Evolutionary conservation across 805 yeast species (phyloP), one percentile per base, ranked within the genome.

Genomic region (Candida rishiriensis): DNA sequence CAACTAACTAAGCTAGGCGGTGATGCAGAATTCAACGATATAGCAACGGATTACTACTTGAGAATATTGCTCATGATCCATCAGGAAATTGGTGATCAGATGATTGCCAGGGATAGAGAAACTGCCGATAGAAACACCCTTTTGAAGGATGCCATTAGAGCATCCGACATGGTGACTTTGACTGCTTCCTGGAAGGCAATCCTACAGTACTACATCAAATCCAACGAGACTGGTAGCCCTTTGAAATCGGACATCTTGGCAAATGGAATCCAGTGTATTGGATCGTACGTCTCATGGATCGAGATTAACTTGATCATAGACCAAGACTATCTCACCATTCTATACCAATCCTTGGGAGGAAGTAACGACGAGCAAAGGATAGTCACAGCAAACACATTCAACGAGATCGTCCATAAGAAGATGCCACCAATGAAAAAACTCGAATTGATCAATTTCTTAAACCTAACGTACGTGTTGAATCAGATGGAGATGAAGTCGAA

Each of bases 231-330:
- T 64, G 29, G 54, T 44, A 35, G 53, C 53, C 54, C 52, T 7
- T 39, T 66, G 40, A 49, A 52, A 11, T 50, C 56, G 50, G 79
- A 78, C 47, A 73, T 85, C 49, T 53, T 86, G 56, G 79, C 75
- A 49, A 75, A 76, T 47, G 68, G 80, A 7, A 71, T 88, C 40
- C 71, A 72, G 41, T 81, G 81, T 43, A 78, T 93, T 44, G 97
- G 97, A 10, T 79, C 80, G 11, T 93, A 85, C 75, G 85, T 89
- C 18, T 82, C 90, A 18, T 93, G 99, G 99, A 88, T 90, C 61
- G 95, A 88, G 60, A 81, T 90, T 48, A 71, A 82, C 43, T 70
- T 88, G 53, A 79, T 91, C 43, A 73, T 89, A 29, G 79, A 78
- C 40, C 72, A 76, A 30, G 76, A 76, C 17, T 81, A 77, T 52